phyloP scores from a whole-genome alignment of 805 yeast species.

The Phaffomyces thermotolerans region DNA sequence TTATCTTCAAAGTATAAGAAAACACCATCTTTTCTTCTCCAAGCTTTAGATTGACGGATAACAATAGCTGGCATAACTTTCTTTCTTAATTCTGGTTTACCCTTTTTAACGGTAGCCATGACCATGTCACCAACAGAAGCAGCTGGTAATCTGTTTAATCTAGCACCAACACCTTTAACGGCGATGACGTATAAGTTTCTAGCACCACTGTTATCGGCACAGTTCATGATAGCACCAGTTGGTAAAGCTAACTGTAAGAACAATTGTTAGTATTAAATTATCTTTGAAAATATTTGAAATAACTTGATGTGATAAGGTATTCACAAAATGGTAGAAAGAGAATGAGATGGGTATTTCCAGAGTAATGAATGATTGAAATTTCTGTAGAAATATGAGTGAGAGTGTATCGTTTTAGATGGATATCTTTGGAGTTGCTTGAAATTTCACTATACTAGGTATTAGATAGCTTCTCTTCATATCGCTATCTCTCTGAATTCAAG shows the following conservation, averaged over 20 bases:
- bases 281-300: too few relatives aligned
- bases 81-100: constrained; percentile 99
- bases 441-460: too few relatives aligned
- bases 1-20: constrained; percentile 99
- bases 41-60: constrained; percentile 97
- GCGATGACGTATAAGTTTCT: constrained; percentile 98
- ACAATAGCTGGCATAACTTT: constrained; percentile 99
- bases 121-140: constrained; percentile 99
- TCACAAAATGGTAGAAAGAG: background rate
- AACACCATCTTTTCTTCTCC: constrained; percentile 99
- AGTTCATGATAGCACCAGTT: constrained; percentile 98
- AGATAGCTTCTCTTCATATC: background rate
- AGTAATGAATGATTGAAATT: too few relatives aligned
- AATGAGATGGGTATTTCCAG: background rate
- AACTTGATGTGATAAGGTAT: background rate
- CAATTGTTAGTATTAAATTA: constrained; percentile 9
- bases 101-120: constrained; percentile 99
- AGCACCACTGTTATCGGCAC: constrained; percentile 99
- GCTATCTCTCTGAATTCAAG: too few relatives aligned
- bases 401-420: too few relatives aligned
- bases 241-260: constrained; percentile 87
- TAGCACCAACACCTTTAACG: constrained; percentile 99
- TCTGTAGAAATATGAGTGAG: background rate
- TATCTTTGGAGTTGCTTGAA: too few relatives aligned
- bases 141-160: constrained; percentile 99